Base-by-base conservation (phyloP, 441 rosid species). In the Brassica hybrid region DNA sequence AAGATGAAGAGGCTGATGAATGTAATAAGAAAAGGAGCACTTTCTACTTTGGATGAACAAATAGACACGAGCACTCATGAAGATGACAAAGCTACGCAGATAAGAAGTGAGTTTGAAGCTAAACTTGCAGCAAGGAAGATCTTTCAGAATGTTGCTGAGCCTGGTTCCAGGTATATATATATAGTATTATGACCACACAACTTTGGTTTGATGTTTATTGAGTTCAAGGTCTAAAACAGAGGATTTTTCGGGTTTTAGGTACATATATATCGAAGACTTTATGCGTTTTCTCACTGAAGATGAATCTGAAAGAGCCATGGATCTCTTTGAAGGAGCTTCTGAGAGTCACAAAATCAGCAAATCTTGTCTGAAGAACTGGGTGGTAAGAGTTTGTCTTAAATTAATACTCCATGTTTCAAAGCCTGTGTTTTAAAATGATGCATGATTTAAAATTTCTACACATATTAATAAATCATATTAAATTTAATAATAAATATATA, bases 271-370 rank as follows among this genome's bases (percentile, higher is more conserved):
- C 23, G 85, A 86, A 70, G 97, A 92, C 66, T 72, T 94, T 70
- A 60, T 88, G 94, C 87, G 97, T 38, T 94, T 94, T 71, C 81
- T 91, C 87, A 64, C 77, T 38, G 90, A 90, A 63, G 97, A 89
- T 18, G 94, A 91, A 68, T 93, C 96, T 54, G 19, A 81, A 60
- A 91, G 84, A 80, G 84, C 92, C 6, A 84, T 93, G 90, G 71
- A 71, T 77, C 86, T 85, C 50, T 88, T 93, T 25, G 96, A 91
- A 86, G 98, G 87, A 77, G 86, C 85, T 38, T 72, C 76, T 13
- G 96, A 91, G 63, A 74, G 71, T 59, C 64, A 78, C 73, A 88
- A 82, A 73, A 94, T 94, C 76, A 88, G 84, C 82, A 92, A 89
- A 81, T 65, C 84, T 36, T 80, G 95, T 64, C 72, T 94, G 57